Base-by-base conservation (phyloP, 2,329 filamentous ascomycete species). In the Cladophialophora chaetospira region DNA sequence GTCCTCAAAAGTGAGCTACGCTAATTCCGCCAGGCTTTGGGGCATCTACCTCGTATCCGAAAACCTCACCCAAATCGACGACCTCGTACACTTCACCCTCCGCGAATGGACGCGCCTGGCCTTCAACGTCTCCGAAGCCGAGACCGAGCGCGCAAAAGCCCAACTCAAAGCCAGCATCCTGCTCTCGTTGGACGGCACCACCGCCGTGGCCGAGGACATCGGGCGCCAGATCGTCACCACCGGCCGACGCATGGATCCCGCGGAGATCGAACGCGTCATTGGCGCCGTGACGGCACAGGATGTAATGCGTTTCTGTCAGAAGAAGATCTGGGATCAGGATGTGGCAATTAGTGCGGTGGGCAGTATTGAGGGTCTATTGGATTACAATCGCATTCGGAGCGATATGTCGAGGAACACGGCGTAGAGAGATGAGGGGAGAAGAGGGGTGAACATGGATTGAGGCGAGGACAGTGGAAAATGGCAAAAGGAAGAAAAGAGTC, bases 81-180 rank as follows among this genome's bases (percentile, higher is more conserved):
- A 99, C 75, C 88, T 99, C 51, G 88, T 97, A 68, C 94, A 99
- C 85, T 99, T 99, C 79, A 87, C 94, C 62, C 91, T 97, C 75
- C 90, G 93, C 68, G 94, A 99, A 83, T 99, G 94, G 94, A 91
- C 93, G 69, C 90, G 94, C 68, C 86, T 99, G 63, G 94, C 89
- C 70, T 87, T 86, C 81, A 89, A 86, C 77, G 94, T 99, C 69
- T 86, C 83, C 71, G 84, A 91, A 72, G 87, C 92, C 65, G 94
- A 99, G 81, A 89, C 92, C 61, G 94, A 99, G 85, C 93, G 94
- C 68, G 94, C 94, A 77, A 99, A 99, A 86, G 90, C 94, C 64
- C 94, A 99, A 82, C 88, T 99, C 70, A 99, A 99, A 86, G 94
- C 94, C 62, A 96, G 92, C 53, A 92, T 99, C 71, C 89, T 99